Base-by-base conservation (phyloP, 2,329 filamentous ascomycete genomes). In the Paecilomyces dactylethromorphus region DNA sequence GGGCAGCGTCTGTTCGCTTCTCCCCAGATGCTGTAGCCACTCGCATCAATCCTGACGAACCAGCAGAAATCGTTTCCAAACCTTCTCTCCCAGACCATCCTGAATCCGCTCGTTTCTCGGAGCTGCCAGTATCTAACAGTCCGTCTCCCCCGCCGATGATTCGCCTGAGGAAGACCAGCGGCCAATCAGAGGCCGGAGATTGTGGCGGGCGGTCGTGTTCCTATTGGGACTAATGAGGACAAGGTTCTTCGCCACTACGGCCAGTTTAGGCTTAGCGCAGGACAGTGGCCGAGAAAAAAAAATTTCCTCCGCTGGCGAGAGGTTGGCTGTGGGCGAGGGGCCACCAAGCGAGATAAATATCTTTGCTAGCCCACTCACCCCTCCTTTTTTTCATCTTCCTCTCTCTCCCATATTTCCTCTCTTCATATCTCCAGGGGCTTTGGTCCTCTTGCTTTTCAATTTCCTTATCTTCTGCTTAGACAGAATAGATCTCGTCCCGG, bases 271-370 rank as follows among this genome's bases (percentile, higher is more conserved):
- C 3, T 49, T 70, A 69, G 68, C 59, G 65, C 65, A 63, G 64
- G 62, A 67, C 65, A 60, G 63, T 59, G 55, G 49, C 18, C 57
- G 57, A 54, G 58, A 54, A 64, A 67, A 67, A 66, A 68, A 67
- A 60, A 63, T 26, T 54, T 52, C 35, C 22, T 59, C 52, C 54
- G 51, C 45, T 31, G 50, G 50, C 29, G 49, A 57, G 51, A 7
- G 15, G 50, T 59, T 64, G 62, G 55, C 29, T n/a, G 50, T 22
- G 58, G 61, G 58, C 50, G 58, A 63, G 61, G 63, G 65, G 66
- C 71, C 72, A 72, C 71, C 71, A 65, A 68, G 61, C 66, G 72
- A n/a, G n/a, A 74, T 74, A 74, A 75, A 74, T 75, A 74, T 71
- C 66, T 62, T 66, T 53, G 39, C 26, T 15, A 39, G 12, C 22